phyloP scores from a whole-genome alignment of 345 rosid genomes.

The Acer negundo region DNA sequence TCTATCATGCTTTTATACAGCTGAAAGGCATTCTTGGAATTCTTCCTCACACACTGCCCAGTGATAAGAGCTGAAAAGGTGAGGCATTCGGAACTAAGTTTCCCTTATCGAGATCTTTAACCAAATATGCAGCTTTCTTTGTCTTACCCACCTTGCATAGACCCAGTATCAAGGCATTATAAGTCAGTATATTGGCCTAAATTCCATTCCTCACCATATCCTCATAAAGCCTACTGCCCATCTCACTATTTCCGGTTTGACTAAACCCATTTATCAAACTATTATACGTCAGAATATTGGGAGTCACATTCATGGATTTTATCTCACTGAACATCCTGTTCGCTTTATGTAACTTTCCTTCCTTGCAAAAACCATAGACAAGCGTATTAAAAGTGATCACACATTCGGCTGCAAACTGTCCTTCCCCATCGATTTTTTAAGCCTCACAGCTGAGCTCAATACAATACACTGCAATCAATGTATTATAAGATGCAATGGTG shows the following conservation, averaged over 20 bases:
- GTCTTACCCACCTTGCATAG: constrained; percentile 88
- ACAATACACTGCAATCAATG: constrained; percentile 73
- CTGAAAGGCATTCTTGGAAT: constrained; percentile 69
- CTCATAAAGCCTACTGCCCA: constrained; percentile 60
- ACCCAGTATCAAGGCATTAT: constrained; percentile 79
- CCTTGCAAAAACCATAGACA: constrained; percentile 67
- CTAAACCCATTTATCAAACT: constrained; percentile 74
- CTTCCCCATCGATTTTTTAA: constrained; percentile 58
- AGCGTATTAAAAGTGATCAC: constrained; percentile 68
- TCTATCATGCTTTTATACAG: constrained; percentile 71
- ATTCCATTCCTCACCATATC: constrained; percentile 62
- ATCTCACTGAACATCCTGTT: constrained; percentile 59
- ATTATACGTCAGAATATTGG: constrained; percentile 70
- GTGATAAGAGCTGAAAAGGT: constrained; percentile 75
- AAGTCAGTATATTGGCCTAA: constrained; percentile 69
- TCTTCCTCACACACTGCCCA: constrained; percentile 75
- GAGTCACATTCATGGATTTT: constrained; percentile 58
- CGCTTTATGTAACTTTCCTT: constrained; percentile 60
- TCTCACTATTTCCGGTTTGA: constrained; percentile 51
- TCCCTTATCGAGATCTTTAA: constrained; percentile 72
- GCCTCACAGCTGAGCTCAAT: constrained; percentile 59
- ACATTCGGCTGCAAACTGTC: constrained; percentile 54
- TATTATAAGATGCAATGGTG: constrained; percentile 57
- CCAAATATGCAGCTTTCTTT: constrained; percentile 79
- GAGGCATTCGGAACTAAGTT: constrained; percentile 71